Conservation (phyloP, 768 basidiomycete species). For the Panaeolus papilionaceus region DNA sequence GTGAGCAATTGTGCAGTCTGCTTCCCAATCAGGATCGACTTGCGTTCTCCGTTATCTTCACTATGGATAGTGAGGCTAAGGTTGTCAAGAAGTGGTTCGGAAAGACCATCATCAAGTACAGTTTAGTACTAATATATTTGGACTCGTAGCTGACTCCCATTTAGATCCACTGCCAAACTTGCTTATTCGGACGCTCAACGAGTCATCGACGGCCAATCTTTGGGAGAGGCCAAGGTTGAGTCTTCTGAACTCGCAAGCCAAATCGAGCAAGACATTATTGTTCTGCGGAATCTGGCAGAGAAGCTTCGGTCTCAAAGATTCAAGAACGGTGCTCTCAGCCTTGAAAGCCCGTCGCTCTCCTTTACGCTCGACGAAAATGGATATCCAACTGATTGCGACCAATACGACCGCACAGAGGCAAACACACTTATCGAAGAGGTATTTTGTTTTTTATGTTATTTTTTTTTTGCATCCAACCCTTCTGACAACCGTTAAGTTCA, state of each 20-base stretch:
- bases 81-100: slow-evolving; percentile 92
- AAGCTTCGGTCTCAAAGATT: slow-evolving; percentile 76
- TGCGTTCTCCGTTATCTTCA: slow-evolving; percentile 90
- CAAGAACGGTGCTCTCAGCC: slow-evolving; percentile 79
- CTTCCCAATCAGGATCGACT: slow-evolving; percentile 88
- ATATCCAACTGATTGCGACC: slow-evolving; percentile 78
- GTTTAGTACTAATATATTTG: slow-evolving; percentile 23
- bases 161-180: slow-evolving; percentile 85
- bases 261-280: slow-evolving; percentile 78
- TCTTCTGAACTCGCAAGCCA: slow-evolving; percentile 65
- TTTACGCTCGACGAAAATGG: slow-evolving; percentile 86
- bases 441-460: slow-evolving; percentile 22
- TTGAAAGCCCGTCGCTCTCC: slow-evolving; percentile 70
- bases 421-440: slow-evolving; percentile 92
- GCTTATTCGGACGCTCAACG: slow-evolving; percentile 84
- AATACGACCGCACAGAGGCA: slow-evolving; percentile 70
- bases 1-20: slow-evolving; percentile 93
- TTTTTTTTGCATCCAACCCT: not conserved
- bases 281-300: slow-evolving; percentile 70
- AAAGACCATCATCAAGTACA: slow-evolving; percentile 88
- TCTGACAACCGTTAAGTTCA: slow-evolving; percentile 63
- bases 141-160: not conserved
- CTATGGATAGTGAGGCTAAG: slow-evolving; percentile 80
- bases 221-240: slow-evolving; percentile 58
- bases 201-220: slow-evolving; percentile 74